Conservation (phyloP, 139 green algal genomes). For the Chlamydomonas eustigma region DNA sequence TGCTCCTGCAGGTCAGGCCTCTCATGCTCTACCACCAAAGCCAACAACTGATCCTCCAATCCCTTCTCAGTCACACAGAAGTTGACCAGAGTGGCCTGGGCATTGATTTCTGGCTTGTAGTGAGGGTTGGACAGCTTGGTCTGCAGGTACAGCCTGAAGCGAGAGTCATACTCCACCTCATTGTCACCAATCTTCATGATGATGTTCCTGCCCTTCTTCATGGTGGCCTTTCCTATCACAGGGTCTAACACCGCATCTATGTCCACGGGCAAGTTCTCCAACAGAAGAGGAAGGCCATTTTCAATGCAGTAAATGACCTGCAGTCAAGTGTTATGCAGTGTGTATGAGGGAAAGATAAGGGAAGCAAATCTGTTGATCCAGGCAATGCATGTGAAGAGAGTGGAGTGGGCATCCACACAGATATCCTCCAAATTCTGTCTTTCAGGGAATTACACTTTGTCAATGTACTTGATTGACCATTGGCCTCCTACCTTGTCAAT, state of each 20-base stretch:
- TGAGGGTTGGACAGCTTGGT: constrained; percentile 88
- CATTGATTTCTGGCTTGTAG: constrained; percentile 86
- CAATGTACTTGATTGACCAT: too few species aligned
- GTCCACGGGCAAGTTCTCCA: constrained; percentile 83
- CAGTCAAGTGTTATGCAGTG: too few species aligned
- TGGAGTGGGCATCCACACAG: too few species aligned
- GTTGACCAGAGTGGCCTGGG: constrained; percentile 86
- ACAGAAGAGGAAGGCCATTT: constrained; percentile 76
- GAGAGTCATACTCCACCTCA: constrained; percentile 58
- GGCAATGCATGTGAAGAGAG: too few species aligned
- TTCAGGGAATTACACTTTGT: too few species aligned
- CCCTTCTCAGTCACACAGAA: constrained; percentile 89
- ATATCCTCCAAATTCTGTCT: too few species aligned
- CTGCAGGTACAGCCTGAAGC: constrained; percentile 74
- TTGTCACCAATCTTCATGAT: constrained; percentile 82
- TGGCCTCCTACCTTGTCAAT: too few species aligned
- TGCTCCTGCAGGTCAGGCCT: constrained; percentile 73
- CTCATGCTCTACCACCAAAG: constrained; percentile 82
- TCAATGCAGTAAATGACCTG: constrained; percentile 78
- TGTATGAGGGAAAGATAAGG: too few species aligned
- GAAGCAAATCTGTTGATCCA: too few species aligned
- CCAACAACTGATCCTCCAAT: constrained; percentile 89
- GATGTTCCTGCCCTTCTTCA: constrained; percentile 65
- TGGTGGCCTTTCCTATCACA: constrained; percentile 69
- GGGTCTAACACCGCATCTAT: constrained; percentile 85